Base-by-base conservation (phyloP, 1,284 basidiomycete genomes). In the Leccinum fuscescens region DNA sequence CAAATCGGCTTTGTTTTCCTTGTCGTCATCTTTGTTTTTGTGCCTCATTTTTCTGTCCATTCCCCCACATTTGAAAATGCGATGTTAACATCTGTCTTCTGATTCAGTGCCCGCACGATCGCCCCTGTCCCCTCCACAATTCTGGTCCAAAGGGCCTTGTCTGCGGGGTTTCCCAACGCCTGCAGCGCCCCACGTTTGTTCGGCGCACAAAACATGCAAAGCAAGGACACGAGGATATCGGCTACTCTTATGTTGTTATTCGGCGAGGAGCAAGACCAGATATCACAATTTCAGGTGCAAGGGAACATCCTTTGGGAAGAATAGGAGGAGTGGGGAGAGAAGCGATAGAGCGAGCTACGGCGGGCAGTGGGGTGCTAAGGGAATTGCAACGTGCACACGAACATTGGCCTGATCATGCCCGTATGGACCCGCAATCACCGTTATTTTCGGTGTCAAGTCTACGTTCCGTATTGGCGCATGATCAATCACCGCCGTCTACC, bases 211-310 rank as follows among this genome's bases (percentile, higher is more conserved):
- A 96, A 73, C 93, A 96, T 73, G 88, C 89, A 14, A 84, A 84
- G 33, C 75, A 83, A 39, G 93, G 92, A 2, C 92, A 96, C 67
- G 94, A 96, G 75, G 89, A 94, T 66, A 84, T 88, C 39, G 86
- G 85, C 31, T 98, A 95, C 72, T 93, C 93, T 17, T 99, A 99
- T 72, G 86, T 98, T 44, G 90, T 96, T 29, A 83, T 99, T 56
- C 86, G 87, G 33, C 83, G 94, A 44, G 96, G 96, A 1, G 64
- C 77, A 24, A 81, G 96, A 56, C 95, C 88, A 55, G 62, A 69
- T 48, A 58, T 51, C 48, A 71, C 62, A 64, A 73, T 15, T 57
- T 69, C 64, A 49, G 73, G 31, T 64, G 66, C 46, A 77, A 72
- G 29, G 7, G 58, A 39, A 37, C 59, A 22, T 17, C 56, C 56